Evolutionary conservation across 495 filamentous ascomycete species (phyloP).

Genomic region (Cercophora sp.): DNA sequence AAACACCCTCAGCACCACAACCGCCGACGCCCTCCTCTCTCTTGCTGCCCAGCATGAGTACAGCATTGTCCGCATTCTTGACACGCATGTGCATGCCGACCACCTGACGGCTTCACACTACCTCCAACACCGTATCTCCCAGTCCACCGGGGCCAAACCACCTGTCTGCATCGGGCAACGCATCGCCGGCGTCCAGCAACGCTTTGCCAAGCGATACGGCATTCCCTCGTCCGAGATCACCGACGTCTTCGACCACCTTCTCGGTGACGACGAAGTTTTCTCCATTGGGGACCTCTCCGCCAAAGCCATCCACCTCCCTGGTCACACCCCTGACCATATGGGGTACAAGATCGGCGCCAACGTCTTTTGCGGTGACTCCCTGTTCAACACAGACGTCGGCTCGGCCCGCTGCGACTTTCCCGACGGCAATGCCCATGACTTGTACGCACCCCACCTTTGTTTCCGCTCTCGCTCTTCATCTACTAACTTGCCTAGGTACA

Average conservation of each 20-base stretch:
- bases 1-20: constrained; percentile 40
- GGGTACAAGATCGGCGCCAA: constrained; percentile 57
- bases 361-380: constrained; percentile 57
- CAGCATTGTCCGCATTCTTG: constrained; percentile 47
- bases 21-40: constrained; percentile 47
- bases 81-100: constrained; percentile 61
- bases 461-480: too few relatives aligned
- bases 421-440: constrained; percentile 41
- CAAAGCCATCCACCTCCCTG: constrained; percentile 52
- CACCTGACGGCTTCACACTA: constrained; percentile 55
- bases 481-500: too few relatives aligned
- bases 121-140: constrained; percentile 40
- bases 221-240: constrained; percentile 38
- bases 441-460: too few relatives aligned
- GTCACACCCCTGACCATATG: constrained; percentile 60
- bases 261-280: constrained; percentile 52
- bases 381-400: constrained; percentile 57
- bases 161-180: constrained; percentile 51
- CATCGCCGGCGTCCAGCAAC: constrained; percentile 49
- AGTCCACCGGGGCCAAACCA: constrained; percentile 26
- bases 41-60: constrained; percentile 41
- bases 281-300: constrained; percentile 42
- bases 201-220: constrained; percentile 47
- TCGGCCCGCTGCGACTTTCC: constrained; percentile 60
- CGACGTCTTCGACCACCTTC: constrained; percentile 47